Conservation (phyloP, 1,284 basidiomycete species). For the Ustilago shanxiensis region DNA sequence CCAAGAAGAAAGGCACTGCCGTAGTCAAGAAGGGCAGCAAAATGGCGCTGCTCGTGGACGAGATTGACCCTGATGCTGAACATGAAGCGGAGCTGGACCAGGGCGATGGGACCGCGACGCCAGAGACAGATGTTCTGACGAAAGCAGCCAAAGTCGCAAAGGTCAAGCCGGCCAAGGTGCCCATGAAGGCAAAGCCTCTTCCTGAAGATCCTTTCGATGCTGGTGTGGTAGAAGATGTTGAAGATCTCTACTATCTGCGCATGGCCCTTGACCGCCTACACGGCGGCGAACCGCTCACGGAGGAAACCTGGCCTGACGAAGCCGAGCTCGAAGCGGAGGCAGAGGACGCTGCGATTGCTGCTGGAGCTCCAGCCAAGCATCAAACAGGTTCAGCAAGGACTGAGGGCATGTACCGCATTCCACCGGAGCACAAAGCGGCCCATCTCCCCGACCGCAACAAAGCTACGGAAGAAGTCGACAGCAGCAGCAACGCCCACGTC, state of each 20-base stretch:
- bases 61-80: slow-evolving; percentile 12
- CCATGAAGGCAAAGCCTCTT: slow-evolving; percentile 27
- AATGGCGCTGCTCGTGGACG: background rate
- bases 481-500: slow-evolving; percentile 65
- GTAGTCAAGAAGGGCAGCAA: slow-evolving; percentile 33
- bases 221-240: slow-evolving; percentile 84
- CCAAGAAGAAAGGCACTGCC: slow-evolving; percentile 15
- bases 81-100: slow-evolving; percentile 23
- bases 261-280: slow-evolving; percentile 74
- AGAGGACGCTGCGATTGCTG: slow-evolving; percentile 63
- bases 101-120: slow-evolving; percentile 24
- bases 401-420: slow-evolving; percentile 94
- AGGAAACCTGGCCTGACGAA: slow-evolving; percentile 31
- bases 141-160: slow-evolving; percentile 17
- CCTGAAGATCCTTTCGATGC: slow-evolving; percentile 74
- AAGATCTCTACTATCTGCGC: slow-evolving; percentile 88
- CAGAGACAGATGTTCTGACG: slow-evolving; percentile 7
- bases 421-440: slow-evolving; percentile 88
- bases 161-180: slow-evolving; percentile 22
- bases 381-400: slow-evolving; percentile 86
- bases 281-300: slow-evolving; percentile 49
- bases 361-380: slow-evolving; percentile 71
- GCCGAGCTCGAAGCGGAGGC: slow-evolving; percentile 42
- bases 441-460: slow-evolving; percentile 79
- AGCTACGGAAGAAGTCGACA: slow-evolving; percentile 71